A percentile compares a stretch with the other conserved stretches of the same genome.
Conservation (phyloP, 805 yeast species). For the Sungouiella blattae region DNA sequence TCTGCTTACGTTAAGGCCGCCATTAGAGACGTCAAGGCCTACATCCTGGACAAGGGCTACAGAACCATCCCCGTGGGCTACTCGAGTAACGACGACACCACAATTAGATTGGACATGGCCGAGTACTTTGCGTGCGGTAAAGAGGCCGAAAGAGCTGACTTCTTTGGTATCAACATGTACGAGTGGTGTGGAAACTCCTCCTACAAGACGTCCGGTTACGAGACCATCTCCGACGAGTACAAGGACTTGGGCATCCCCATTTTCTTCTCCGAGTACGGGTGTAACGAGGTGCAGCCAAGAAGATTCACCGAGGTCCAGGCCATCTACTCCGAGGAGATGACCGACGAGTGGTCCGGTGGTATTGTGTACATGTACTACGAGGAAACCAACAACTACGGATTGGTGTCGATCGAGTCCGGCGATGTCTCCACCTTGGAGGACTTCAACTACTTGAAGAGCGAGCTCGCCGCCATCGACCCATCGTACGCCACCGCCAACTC, state of each 20-base stretch:
- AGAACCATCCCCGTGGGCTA: conserved; percentile 77
- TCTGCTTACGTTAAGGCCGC: conserved; percentile 85
- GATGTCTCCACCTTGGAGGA: conserved; percentile 60
- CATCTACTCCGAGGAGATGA: conserved; percentile 64
- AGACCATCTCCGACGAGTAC: conserved; percentile 61
- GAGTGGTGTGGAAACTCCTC: conserved; percentile 79
- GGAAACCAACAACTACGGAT: conserved; percentile 73
- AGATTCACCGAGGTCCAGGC: conserved; percentile 67
- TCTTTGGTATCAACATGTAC: conserved; percentile 86
- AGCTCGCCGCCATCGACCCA: conserved; percentile 53
- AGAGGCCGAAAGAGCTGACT: conserved; percentile 62
- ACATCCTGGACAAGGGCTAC: conserved; percentile 58
- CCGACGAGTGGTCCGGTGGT: conserved; percentile 88
- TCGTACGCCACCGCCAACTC: conserved; percentile 27
- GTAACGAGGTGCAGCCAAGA: conserved; percentile 70
- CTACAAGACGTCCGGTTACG: conserved; percentile 61
- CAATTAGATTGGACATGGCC: conserved; percentile 64
- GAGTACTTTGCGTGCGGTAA: conserved; percentile 78
- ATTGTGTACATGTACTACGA: conserved; percentile 82
- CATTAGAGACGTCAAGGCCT: conserved; percentile 68
- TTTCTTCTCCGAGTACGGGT: conserved; percentile 83
- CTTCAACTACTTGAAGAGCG: conserved; percentile 41
- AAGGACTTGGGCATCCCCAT: conserved; percentile 64
- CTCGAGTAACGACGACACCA: conserved; percentile 72
- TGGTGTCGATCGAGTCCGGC: conserved; percentile 51